These are phyloP conservation scores for Suillus ampliporus DNA, from an alignment of 768 basidiomycete species.

Conservation along the genomic window DNA sequence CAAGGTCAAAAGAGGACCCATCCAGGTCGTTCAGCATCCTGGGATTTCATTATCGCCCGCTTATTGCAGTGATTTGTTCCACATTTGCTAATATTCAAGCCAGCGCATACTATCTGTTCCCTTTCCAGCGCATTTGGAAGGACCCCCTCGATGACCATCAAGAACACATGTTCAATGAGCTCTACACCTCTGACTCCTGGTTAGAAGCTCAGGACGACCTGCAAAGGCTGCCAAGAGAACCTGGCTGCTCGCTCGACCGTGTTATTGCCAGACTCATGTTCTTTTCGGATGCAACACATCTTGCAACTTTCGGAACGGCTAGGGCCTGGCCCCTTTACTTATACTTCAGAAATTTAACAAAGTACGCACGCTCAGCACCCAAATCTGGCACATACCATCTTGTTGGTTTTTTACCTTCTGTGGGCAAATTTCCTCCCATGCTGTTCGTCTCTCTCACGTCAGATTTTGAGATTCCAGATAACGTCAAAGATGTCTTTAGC, in stretches of 20 bases:
- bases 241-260: constrained; percentile 23
- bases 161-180: constrained; percentile 24
- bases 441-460: not conserved
- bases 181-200: constrained; percentile 28
- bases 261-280: constrained; percentile 17
- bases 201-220: constrained; percentile 27
- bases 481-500: not conserved
- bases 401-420: constrained; percentile 7
- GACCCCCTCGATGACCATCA: constrained; percentile 4
- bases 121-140: constrained; percentile 22
- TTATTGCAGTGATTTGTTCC: constrained; percentile 17
- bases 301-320: constrained; percentile 35
- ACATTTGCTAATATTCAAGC: not conserved
- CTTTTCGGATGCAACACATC: constrained; percentile 32
- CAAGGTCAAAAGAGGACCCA: not conserved
- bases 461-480: not conserved
- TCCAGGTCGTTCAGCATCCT: not conserved
- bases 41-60: constrained; percentile 22
- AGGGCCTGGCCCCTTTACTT: constrained; percentile 31
- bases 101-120: constrained; percentile 19
- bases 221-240: constrained; percentile 24
- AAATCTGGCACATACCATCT: constrained; percentile 21
- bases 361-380: constrained; percentile 20
- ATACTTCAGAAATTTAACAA: constrained; percentile 27
- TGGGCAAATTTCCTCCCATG: constrained; percentile 21